These are phyloP conservation scores for Bruguiera parviflora DNA, from an alignment of 345 rosid genomes.

Conservation along the genomic window DNA sequence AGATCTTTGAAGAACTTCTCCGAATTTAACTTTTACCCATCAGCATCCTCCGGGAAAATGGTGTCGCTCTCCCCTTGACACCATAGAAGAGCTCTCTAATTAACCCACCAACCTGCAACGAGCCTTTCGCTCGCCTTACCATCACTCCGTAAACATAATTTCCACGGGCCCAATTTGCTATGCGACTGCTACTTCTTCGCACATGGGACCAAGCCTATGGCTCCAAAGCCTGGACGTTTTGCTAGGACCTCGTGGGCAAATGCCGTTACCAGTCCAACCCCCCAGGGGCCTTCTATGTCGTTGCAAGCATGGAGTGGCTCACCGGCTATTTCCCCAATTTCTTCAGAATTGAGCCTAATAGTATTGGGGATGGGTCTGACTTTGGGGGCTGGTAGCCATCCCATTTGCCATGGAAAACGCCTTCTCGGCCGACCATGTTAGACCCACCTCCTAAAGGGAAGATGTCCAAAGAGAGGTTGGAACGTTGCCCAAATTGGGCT, in stretches of 20 bases:
- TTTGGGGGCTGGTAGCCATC: not conserved
- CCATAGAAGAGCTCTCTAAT: not conserved
- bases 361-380: not conserved
- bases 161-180: not conserved
- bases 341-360: not conserved
- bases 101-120: not conserved
- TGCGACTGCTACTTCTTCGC: not conserved
- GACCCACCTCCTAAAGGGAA: not conserved
- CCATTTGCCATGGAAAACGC: not conserved
- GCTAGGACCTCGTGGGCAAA: not conserved
- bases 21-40: not conserved
- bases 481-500: not conserved
- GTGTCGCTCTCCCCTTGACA: not conserved
- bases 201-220: not conserved
- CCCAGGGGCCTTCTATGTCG: not conserved
- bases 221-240: not conserved
- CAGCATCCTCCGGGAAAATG: not conserved
- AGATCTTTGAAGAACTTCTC: not conserved
- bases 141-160: not conserved
- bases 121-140: not conserved
- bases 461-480: not conserved
- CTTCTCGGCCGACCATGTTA: not conserved
- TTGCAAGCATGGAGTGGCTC: not conserved
- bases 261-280: not conserved
- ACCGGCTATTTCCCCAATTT: not conserved